Evolutionary conservation across 345 rosid genomes (phyloP).

Genomic region (Anastatica hierochuntica): DNA sequence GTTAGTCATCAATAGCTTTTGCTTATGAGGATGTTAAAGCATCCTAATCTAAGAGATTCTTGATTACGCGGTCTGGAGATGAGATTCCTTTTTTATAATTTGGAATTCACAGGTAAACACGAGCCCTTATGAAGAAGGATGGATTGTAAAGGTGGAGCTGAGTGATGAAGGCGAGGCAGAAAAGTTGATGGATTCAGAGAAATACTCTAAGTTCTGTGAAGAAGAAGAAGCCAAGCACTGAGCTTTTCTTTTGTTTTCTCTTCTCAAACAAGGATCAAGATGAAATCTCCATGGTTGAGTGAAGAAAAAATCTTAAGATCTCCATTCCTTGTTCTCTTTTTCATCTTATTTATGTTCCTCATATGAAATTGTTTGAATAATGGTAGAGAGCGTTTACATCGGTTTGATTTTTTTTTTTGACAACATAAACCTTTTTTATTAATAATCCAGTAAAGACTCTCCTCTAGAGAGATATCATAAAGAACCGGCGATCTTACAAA

Average conservation of each 20-base stretch:
- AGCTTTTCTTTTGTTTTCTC: conserved; percentile 10
- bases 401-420: not conserved
- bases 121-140: conserved; percentile 72
- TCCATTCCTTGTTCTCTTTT: not conserved
- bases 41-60: not conserved
- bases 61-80: not conserved
- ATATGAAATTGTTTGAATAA: conserved; percentile 1
- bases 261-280: not conserved
- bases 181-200: conserved; percentile 66
- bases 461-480: no score
- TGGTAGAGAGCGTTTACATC: conserved; percentile 12
- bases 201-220: conserved; percentile 83
- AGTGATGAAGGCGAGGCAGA: conserved; percentile 44
- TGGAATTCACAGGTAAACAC: conserved; percentile 52
- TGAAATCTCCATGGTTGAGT: no score
- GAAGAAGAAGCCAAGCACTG: conserved; percentile 86
- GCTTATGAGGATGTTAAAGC: no score
- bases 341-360: not conserved
- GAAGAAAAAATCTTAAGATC: no score
- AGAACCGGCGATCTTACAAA: no score
- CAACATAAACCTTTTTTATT: no score
- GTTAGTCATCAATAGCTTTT: no score
- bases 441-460: no score
- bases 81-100: not conserved
- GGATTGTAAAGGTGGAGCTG: conserved; percentile 79